phyloP scores from a whole-genome alignment of 129 eudicot genomes.

The Gnaphalium uliginosum region DNA sequence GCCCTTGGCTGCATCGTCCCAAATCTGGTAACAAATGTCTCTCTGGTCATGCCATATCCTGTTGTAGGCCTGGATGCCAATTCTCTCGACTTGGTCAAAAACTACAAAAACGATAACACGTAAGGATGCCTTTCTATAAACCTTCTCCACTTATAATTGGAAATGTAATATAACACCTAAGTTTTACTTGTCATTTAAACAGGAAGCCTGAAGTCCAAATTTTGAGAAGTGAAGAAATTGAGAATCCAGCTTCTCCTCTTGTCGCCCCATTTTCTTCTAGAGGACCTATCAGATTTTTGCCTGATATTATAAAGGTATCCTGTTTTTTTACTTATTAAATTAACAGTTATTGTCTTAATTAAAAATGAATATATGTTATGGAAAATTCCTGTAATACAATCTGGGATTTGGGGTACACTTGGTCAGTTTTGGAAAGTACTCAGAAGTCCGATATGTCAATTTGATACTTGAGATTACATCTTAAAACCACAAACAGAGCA shows the following conservation, averaged over 20 bases:
- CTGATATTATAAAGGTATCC: conserved; percentile 40
- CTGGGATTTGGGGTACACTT: too few relatives aligned
- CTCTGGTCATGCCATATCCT: conserved; percentile 27
- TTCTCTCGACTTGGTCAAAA: conserved; percentile 16
- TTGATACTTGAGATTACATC: too few relatives aligned
- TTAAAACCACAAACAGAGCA: too few relatives aligned
- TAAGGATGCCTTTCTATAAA: not conserved
- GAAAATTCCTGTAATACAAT: too few relatives aligned
- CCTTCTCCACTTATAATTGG: not conserved
- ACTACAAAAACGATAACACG: conserved; percentile 43
- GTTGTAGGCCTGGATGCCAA: not conserved
- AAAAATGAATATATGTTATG: too few relatives aligned
- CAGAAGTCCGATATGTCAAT: too few relatives aligned
- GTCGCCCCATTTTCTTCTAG: conserved; percentile 45
- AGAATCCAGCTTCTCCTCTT: conserved; percentile 32
- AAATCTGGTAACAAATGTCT: not conserved
- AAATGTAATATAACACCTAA: not conserved
- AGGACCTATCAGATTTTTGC: conserved; percentile 41
- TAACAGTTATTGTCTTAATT: too few relatives aligned
- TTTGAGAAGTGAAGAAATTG: conserved; percentile 19
- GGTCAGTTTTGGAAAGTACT: too few relatives aligned
- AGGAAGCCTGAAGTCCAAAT: conserved; percentile 24
- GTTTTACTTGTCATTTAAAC: not conserved
- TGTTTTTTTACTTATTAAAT: too few relatives aligned
- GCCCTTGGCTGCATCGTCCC: conserved; percentile 37